phyloP scores from a whole-genome alignment of 2,329 filamentous ascomycete species.

The Hypoxylon sp. region DNA sequence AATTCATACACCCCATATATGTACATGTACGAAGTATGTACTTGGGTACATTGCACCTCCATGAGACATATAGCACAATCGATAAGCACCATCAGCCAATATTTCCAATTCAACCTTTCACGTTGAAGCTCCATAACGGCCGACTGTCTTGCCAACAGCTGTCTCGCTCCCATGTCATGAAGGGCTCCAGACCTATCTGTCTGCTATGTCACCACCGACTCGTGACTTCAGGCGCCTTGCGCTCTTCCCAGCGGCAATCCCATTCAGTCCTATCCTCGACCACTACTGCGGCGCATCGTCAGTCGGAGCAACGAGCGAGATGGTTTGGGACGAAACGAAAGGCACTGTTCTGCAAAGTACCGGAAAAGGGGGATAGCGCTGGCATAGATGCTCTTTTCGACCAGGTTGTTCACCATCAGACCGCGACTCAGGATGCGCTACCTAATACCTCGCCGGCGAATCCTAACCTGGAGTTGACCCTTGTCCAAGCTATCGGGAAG shows the following conservation, averaged over 20 bases:
- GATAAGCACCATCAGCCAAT: constrained; percentile 7
- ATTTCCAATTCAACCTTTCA: constrained; percentile 1
- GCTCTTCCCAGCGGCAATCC: constrained; percentile 33
- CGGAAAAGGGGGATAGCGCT: constrained; percentile 23
- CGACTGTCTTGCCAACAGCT: not conserved
- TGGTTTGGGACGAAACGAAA: constrained; percentile 10
- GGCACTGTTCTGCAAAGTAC: too few species aligned
- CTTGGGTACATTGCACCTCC: too few species aligned
- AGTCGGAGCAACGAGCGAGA: not conserved
- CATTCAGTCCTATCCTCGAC: constrained; percentile 36
- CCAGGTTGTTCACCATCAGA: constrained; percentile 40
- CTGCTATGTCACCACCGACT: constrained; percentile 44
- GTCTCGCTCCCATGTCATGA: constrained; percentile 40
- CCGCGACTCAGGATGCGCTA: constrained; percentile 13
- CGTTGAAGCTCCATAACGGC: not conserved
- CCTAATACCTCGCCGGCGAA: not conserved
- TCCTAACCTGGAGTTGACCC: constrained; percentile 20
- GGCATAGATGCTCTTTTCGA: constrained; percentile 42
- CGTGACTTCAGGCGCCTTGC: constrained; percentile 32
- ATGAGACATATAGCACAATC: too few species aligned
- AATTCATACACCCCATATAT: too few species aligned
- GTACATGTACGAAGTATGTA: too few species aligned
- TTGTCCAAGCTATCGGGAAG: constrained; percentile 39
- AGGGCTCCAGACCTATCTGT: constrained; percentile 40
- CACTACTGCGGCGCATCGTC: not conserved